These are phyloP conservation scores for Sanghuangporus baumii DNA, from an alignment of 1,284 basidiomycete species.

Conservation along the genomic window DNA sequence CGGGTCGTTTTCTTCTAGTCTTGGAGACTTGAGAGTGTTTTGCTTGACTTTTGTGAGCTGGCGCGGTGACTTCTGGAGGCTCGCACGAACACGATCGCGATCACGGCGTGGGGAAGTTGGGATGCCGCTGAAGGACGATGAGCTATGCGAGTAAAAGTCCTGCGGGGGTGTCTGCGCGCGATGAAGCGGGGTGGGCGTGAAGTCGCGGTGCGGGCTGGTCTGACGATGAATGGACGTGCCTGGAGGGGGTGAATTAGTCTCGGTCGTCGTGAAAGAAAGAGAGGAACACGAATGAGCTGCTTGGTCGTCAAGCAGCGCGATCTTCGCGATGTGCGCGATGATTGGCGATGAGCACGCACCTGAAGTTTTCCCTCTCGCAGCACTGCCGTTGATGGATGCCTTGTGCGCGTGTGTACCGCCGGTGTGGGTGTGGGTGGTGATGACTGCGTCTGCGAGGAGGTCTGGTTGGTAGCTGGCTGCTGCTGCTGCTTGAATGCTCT, in stretches of 20 bases:
- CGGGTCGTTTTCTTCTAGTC: neutral
- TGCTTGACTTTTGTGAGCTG: conserved; percentile 5
- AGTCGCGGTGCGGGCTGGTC: conserved; percentile 1
- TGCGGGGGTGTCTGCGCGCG: conserved; percentile 16
- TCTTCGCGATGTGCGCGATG: conserved; percentile 3
- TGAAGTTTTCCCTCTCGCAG: neutral
- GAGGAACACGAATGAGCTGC: neutral
- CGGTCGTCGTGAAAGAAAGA: conserved; percentile 22
- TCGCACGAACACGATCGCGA: conserved; percentile 12
- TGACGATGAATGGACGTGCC: conserved; percentile 9
- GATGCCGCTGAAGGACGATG: conserved; percentile 21
- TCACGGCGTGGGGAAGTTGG: neutral
- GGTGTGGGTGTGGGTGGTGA: conserved; percentile 23
- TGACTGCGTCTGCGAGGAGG: conserved; percentile 48
- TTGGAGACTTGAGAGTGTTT: neutral
- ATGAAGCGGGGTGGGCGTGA: conserved; percentile 15
- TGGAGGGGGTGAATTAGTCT: neutral
- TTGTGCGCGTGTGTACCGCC: neutral
- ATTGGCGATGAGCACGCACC: conserved; percentile 2
- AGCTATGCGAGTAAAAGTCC: conserved; percentile 30
- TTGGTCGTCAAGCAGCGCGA: conserved; percentile 1
- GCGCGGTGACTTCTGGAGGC: conserved; percentile 17
- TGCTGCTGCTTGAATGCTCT: conserved; percentile 46
- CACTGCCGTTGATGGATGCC: neutral
- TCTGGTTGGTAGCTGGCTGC: conserved; percentile 45